Conservation (phyloP, 768 basidiomycete genomes). For the Daedaleopsis sinensis region DNA sequence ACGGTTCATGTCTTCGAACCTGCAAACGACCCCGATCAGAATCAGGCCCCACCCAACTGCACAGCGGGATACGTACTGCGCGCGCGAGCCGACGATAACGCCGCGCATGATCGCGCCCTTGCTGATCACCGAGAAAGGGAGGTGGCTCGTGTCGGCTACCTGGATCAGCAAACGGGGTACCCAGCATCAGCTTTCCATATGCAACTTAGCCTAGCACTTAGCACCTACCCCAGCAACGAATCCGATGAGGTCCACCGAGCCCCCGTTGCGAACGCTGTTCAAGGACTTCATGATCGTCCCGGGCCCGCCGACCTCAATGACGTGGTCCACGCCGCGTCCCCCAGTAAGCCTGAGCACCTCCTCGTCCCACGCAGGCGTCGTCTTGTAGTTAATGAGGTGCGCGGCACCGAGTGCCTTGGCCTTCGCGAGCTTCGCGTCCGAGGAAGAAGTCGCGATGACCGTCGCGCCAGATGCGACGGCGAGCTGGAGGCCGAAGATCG, state of each 20-base stretch:
- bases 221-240: constrained; percentile 44
- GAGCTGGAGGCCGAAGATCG: constrained; percentile 60
- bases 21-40: constrained; percentile 37
- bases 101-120: constrained; percentile 46
- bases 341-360: constrained; percentile 46
- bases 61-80: constrained; percentile 47
- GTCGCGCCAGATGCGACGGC: constrained; percentile 58
- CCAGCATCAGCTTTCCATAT: constrained; percentile 17
- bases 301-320: constrained; percentile 56
- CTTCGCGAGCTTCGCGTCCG: constrained; percentile 60
- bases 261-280: constrained; percentile 42
- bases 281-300: constrained; percentile 53
- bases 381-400: constrained; percentile 67
- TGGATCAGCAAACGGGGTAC: no score
- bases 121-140: constrained; percentile 21
- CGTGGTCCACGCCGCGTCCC: constrained; percentile 37
- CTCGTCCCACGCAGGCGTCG: constrained; percentile 58
- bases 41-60: constrained; percentile 12
- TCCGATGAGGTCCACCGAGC: constrained; percentile 55
- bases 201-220: not conserved
- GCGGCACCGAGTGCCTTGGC: constrained; percentile 55
- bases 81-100: constrained; percentile 57
- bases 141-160: constrained; percentile 13
- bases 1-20: constrained; percentile 56
- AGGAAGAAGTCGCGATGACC: constrained; percentile 70